Percentiles rank a stretch among this genome's conserved stretches.
phyloP scores from a whole-genome alignment of 495 filamentous ascomycete genomes.

The Trichoderma asperelloides region DNA sequence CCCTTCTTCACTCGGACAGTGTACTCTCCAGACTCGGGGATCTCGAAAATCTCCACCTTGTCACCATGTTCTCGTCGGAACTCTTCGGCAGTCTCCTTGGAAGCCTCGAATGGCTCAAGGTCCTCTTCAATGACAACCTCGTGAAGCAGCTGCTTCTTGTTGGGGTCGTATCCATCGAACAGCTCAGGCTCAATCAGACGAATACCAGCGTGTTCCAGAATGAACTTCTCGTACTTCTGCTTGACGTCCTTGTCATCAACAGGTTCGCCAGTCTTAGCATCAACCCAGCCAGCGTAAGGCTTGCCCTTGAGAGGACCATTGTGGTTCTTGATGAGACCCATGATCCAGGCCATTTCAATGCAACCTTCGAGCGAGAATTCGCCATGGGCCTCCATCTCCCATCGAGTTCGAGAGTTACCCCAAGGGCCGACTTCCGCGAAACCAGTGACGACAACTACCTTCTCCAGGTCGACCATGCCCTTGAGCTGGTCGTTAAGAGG shows the following conservation, averaged over 20 bases:
- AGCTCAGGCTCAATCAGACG: constrained; percentile 96
- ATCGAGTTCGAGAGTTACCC: constrained; percentile 95
- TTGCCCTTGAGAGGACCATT: constrained; percentile 98
- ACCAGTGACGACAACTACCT: constrained; percentile 93
- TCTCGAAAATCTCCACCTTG: constrained; percentile 94
- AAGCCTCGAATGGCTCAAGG: constrained; percentile 91
- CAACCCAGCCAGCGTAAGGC: constrained; percentile 95
- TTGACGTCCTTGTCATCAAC: constrained; percentile 98
- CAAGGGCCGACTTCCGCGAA: constrained; percentile 95
- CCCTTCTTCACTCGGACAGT: constrained; percentile 91
- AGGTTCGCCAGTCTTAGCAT: constrained; percentile 84
- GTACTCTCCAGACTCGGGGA: constrained; percentile 89
- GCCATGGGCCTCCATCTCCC: constrained; percentile 98
- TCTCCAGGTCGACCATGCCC: constrained; percentile 97
- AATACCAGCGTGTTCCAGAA: constrained; percentile 94
- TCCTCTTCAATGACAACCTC: constrained; percentile 96
- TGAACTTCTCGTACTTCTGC: constrained; percentile 88
- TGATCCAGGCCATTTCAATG: constrained; percentile 99
- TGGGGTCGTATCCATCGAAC: constrained; percentile 95
- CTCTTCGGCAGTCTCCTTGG: constrained; percentile 93
- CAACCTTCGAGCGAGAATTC: constrained; percentile 96
- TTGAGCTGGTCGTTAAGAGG: constrained; percentile 79
- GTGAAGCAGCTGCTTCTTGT: constrained; percentile 95
- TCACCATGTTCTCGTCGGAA: constrained; percentile 96
- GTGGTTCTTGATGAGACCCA: constrained; percentile 98